These are phyloP conservation scores for Pseudogymnoascus sp. DNA, from an alignment of 2,329 filamentous ascomycete genomes.

Conservation along the genomic window DNA sequence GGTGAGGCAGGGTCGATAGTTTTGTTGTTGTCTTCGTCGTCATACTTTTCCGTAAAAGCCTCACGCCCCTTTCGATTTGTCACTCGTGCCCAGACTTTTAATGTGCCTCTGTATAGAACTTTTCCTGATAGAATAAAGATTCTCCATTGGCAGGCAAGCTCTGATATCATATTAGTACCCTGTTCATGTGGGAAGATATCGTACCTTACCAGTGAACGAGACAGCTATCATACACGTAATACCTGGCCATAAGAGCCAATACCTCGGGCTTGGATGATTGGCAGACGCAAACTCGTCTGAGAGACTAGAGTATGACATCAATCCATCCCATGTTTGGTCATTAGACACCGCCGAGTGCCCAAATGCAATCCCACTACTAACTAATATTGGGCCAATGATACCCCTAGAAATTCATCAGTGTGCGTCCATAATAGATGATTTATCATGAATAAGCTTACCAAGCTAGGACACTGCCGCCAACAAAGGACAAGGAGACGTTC, in stretches of 20 bases:
- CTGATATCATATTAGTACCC: neutral
- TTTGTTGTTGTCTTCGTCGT: neutral
- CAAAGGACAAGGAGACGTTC: slow-evolving; percentile 2
- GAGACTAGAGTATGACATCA: slow-evolving; percentile 1
- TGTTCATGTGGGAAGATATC: neutral
- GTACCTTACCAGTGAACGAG: neutral
- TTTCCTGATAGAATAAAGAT: slow-evolving; percentile 1
- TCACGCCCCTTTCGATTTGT: neutral
- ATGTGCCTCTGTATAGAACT: neutral
- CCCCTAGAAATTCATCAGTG: neutral
- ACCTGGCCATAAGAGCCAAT: neutral
- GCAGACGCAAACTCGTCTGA: neutral
- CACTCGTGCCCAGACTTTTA: neutral
- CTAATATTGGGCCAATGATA: slow-evolving; percentile 1
- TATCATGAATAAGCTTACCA: neutral
- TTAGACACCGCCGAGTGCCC: neutral
- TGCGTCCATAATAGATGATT: too few species aligned
- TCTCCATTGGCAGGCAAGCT: slow-evolving; percentile 5
- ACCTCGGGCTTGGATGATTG: neutral
- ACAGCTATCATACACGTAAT: slow-evolving; percentile 2
- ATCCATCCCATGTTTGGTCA: neutral
- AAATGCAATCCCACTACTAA: slow-evolving; percentile 1
- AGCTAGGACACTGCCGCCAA: slow-evolving; percentile 6
- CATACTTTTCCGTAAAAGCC: neutral
- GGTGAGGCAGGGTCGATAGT: neutral